Evolutionary conservation across 2,329 filamentous ascomycete species (phyloP).

Genomic region (Colletotrichum karsti): DNA sequence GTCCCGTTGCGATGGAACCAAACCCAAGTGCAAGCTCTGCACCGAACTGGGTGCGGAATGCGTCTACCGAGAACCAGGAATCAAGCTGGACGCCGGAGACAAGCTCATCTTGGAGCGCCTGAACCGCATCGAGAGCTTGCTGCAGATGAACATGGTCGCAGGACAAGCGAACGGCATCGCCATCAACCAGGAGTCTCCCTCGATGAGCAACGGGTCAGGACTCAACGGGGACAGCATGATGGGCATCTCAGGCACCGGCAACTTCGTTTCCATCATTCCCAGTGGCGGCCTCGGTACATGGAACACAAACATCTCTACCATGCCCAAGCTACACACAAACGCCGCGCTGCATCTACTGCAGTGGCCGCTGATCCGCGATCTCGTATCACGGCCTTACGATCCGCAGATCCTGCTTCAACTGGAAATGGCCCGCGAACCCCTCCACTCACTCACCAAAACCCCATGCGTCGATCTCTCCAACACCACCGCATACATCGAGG

Average conservation of each 20-base stretch:
- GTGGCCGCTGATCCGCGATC: conserved; percentile 81
- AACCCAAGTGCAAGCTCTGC: conserved; percentile 87
- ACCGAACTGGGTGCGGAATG: conserved; percentile 84
- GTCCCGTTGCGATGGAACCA: conserved; percentile 80
- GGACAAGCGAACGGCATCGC: conserved; percentile 55
- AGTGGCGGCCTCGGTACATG: conserved; percentile 77
- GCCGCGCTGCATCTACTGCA: conserved; percentile 81
- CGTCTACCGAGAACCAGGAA: conserved; percentile 84
- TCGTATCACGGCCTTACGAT: conserved; percentile 81
- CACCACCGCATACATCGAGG: conserved; percentile 77
- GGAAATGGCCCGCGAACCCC: conserved; percentile 81
- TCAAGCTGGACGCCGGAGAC: conserved; percentile 87
- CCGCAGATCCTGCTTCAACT: conserved; percentile 84
- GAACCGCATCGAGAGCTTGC: conserved; percentile 78
- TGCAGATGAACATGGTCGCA: conserved; percentile 73
- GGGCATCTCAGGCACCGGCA: conserved; percentile 50
- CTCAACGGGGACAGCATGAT: conserved; percentile 67
- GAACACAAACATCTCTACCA: conserved; percentile 81
- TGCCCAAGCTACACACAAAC: conserved; percentile 87
- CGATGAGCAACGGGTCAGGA: conserved; percentile 70
- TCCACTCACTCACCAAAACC: conserved; percentile 71
- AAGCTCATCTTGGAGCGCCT: conserved; percentile 85
- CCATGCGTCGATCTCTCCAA: conserved; percentile 78
- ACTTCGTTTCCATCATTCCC: conserved; percentile 64
- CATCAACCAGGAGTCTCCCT: conserved; percentile 69